Base-by-base conservation (phyloP, 73 alveolate genomes). In the Uronychia binucleata region DNA sequence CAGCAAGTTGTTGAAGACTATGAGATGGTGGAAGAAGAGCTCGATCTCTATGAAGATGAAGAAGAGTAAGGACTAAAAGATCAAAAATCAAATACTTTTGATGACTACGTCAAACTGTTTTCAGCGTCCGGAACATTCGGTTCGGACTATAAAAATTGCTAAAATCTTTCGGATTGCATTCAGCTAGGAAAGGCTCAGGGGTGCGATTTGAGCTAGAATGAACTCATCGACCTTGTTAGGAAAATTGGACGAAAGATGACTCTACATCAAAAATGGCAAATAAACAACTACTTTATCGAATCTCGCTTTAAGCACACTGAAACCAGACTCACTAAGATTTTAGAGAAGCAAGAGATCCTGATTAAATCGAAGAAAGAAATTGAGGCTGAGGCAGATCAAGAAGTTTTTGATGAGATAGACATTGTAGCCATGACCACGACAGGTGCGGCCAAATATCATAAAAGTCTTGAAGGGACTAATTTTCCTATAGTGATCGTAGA, bases 361-460 rank as follows among this genome's bases (percentile, higher is more conserved):
- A 57, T 57, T 30, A 1, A 60, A 67, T 0, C 27, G 58, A 82
- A 82, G 34, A 82, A 82, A 31, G 33, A 67, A 11, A 28, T n/a
- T 60, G 31, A 60, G 0, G 32, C 30, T 28, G 19, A 29, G 31
- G 46, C 77, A 32, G 78, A 83, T 5, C 0, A 19, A 14, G 1
- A 74, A 34, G 84, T 60, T 19, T 8, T 83, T 19, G n/a, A 27
- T 26, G 34, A 74, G 13, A 57, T 28, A 1, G 83, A 83, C 34
- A 88, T 96, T 78, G 92, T 96, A 26, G 98, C 98, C 29, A 94
- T 93, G 96, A 96, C 99, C 59, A 92, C 98, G 26, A 95, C 97
- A 19, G 99, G 99, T 34, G 87, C 94, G 46, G 96, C 98, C 13
- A 96, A 91, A 89, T 91, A 90, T 78, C 79, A 90, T 33, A 90